Evolutionary conservation across 345 rosid genomes (phyloP), one percentile per base, ranked within the genome.

Genomic region (Odontarrhena argentea): DNA sequence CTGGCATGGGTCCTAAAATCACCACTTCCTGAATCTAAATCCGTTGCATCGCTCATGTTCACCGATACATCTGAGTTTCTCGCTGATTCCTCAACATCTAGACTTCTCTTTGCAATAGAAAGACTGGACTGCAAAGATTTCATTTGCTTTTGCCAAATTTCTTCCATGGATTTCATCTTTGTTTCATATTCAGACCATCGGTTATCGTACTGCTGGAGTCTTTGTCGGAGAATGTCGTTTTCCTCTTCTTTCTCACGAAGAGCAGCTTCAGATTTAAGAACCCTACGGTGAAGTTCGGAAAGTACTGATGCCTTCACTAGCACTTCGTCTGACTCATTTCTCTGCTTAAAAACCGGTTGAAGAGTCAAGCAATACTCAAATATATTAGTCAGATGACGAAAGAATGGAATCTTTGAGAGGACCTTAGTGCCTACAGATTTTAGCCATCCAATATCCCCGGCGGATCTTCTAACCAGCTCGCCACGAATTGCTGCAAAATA

Each of bases 91-190:
- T 86, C 97, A 1, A 87, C 65, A 58, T 80, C 81, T 65, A 87
- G 82, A 76, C 84, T 80, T 77, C 67, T 89, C 69, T 81, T 80
- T 63, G 97, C 96, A 2, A 89, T 82, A 50, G 86, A 83, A 77
- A 90, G 85, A 77, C 94, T 93, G 43, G 60, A 75, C 62, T 93
- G 98, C 81, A 88, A 80, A 26, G 97, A 86, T 59, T 69, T 71
- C 92, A 93, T 84, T 76, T 93, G 98, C 79, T 80, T 86, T 76
- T 85, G 91, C 97, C 97, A 93, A 63, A 78, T 84, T 76, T 90
- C 96, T 80, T 93, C 98, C 96, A 86, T 90, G 10, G 91, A 79
- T 80, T 93, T 90, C 96, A 93, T 86, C 71, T 85, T 93, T 25
- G 74, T 82, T 85, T 93, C 97, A 5, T 90, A 90, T 1, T 90